A percentile compares a stretch with the other conserved stretches of the same genome.
These are phyloP conservation scores for Chalciporus piperatoides DNA, from an alignment of 1,284 basidiomycete species.

Conservation along the genomic window DNA sequence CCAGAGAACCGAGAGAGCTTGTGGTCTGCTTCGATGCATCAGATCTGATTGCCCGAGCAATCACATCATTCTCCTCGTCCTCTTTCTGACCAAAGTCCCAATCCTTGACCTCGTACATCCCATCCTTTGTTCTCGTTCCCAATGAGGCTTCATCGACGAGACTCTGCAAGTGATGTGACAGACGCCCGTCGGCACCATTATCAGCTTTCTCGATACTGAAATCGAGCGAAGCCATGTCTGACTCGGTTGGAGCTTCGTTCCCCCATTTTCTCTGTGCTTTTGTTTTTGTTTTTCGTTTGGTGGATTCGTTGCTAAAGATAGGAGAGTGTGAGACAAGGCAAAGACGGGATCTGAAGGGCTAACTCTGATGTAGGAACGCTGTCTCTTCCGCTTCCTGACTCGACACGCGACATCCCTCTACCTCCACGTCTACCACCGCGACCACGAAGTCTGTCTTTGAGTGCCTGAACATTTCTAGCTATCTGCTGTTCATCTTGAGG, in stretches of 20 bases:
- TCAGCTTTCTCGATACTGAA: constrained; percentile 62
- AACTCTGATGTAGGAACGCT: constrained; percentile 68
- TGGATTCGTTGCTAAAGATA: constrained; percentile 54
- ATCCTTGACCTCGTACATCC: constrained; percentile 92
- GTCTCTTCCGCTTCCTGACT: constrained; percentile 56
- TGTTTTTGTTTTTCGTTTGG: constrained; percentile 57
- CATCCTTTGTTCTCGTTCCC: constrained; percentile 77
- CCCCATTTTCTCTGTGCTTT: constrained; percentile 94
- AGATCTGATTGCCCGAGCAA: constrained; percentile 52
- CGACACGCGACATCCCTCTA: constrained; percentile 48
- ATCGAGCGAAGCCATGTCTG: constrained; percentile 88
- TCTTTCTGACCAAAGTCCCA: constrained; percentile 66
- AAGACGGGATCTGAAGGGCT: constrained; percentile 39
- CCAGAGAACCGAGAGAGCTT: constrained; percentile 64
- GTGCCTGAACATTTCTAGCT: constrained; percentile 85
- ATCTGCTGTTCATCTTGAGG: constrained; percentile 86
- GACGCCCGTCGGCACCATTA: constrained; percentile 31
- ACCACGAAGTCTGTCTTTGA: constrained; percentile 79
- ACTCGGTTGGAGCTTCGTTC: constrained; percentile 70
- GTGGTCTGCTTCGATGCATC: constrained; percentile 36
- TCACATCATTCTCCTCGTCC: constrained; percentile 52
- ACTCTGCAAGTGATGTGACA: constrained; percentile 51
- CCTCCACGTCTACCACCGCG: constrained; percentile 58
- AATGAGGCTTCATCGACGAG: constrained; percentile 78
- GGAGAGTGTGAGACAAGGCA: constrained; percentile 13